A percentile compares a stretch with the other conserved stretches of the same genome.
phyloP scores from a whole-genome alignment of 1,284 basidiomycete species.

The Filobasidium uniguttulatum region DNA sequence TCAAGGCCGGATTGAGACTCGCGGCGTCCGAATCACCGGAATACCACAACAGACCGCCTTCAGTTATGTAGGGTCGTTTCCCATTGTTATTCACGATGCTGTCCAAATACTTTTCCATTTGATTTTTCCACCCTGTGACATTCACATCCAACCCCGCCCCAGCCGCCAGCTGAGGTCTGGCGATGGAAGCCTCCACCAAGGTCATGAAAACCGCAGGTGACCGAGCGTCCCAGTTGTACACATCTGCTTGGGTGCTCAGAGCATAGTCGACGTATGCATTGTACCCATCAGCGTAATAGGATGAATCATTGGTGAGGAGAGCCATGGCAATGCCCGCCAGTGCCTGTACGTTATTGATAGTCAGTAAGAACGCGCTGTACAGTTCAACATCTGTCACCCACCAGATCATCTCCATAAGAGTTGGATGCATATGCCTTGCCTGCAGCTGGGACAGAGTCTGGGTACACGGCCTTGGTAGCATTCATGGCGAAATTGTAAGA shows the following conservation, averaged over 20 bases:
- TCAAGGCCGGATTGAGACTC: constrained; percentile 72
- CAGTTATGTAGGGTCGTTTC: constrained; percentile 45
- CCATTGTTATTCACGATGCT: constrained; percentile 46
- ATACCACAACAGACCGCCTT: constrained; percentile 67
- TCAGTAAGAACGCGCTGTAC: background rate
- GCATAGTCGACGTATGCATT: constrained; percentile 48
- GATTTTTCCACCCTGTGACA: constrained; percentile 51
- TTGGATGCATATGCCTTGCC: constrained; percentile 59
- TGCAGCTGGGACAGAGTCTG: constrained; percentile 46
- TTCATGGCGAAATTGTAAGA: constrained; percentile 61
- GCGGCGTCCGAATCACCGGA: constrained; percentile 62
- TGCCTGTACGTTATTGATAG: constrained; percentile 26
- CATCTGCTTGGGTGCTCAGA: constrained; percentile 43
- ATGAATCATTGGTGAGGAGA: constrained; percentile 50
- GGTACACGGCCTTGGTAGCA: constrained; percentile 32
- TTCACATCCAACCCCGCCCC: constrained; percentile 43
- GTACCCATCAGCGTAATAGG: constrained; percentile 53
- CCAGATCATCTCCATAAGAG: constrained; percentile 38
- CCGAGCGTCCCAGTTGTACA: constrained; percentile 84
- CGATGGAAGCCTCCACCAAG: constrained; percentile 41
- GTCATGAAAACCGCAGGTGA: constrained; percentile 60
- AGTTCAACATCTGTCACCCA: constrained; percentile 3
- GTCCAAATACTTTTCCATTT: constrained; percentile 67
- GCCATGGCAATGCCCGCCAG: constrained; percentile 65
- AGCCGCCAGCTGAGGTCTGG: constrained; percentile 46